Evolutionary conservation across 2,329 filamentous ascomycete species (phyloP), one percentile per base, ranked within the genome.

Genomic region (Fusarium sp.): DNA sequence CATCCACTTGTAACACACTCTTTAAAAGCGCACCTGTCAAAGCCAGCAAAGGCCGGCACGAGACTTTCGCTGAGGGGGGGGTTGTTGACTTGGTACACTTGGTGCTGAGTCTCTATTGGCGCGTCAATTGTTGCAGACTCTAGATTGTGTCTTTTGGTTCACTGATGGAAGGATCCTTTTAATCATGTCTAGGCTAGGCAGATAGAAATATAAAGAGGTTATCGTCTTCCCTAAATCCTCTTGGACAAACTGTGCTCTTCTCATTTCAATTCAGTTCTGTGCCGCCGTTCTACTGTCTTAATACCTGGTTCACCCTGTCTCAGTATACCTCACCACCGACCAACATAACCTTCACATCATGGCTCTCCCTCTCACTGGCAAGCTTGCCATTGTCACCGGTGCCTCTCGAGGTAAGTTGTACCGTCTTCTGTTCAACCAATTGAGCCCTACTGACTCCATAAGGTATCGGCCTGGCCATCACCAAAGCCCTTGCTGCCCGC

Each of bases 381-480:
- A 94, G 77, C 83, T 94, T 50, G 92, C 87, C 52, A 89, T 96
- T 68, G 84, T 96, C 45, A 96, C 93, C 2, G 93, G 93, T 56
- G 91, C 89, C 61, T 93, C 92, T 58, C 83, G 93, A 83, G 91
- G 92, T 92, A 83, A 64, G 28, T 12, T 15, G 8, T 3, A 72
- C 55, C 46, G 36, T 21, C 23, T 23, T 61, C n/a, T 43, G 20
- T 21, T 15, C 12, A 3, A 11, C 11, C 24, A 21, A 53, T n/a
- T 19, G 19, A 21, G 28, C 15, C 17, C 10, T 54, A 7, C 64
- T 68, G n/a, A 65, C 51, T 7, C 28, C 14, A 44, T 11, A 36
- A 73, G 71, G 68, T 34, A 73, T 73, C 20, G 71, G 71, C 39
- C 42, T 65, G 34, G 57, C 71, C 54, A 73, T 73, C 38, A 49